Evolutionary conservation across 306 rosid genomes (phyloP), one percentile per base, ranked within the genome.

Genomic region (Lathyrus oleraceus): DNA sequence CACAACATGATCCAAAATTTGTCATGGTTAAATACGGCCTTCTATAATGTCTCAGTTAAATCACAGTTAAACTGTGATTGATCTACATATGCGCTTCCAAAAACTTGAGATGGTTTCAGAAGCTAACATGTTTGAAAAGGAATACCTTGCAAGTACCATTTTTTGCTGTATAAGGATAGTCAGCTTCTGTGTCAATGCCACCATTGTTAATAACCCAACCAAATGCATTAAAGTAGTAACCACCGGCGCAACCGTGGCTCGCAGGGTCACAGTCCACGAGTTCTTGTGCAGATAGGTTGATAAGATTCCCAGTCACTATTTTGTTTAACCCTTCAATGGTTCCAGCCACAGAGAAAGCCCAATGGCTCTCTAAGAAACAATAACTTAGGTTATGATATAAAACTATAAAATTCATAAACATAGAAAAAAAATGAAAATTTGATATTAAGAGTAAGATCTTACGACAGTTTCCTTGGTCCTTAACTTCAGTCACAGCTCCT

Each of bases 251-350:
- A 10, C 89, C 96, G 0, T 79, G 0, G 66, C 88, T 82, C 14
- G 77, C 79, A 43, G 82, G 48, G 75, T 84, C 91, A 79, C 96
- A 90, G 58, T 90, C 91, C 54, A 90, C 69, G 8, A 90, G 81
- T 69, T 87, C 71, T 84, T 90, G 96, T 4, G 76, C 88, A 0
- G 96, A 87, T 17, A 90, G 82, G 56, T 68, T 71, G 15, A 84
- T 49, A 30, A 90, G 96, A 66, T 81, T 74, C 11, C 89, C 83
- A 0, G 78, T 85, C n/a, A 64, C 80, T 58, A 90, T 73, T 44
- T 89, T 81, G 30, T 87, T 89, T 71, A 87, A 44, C 70, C 96
- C 96, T 79, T 90, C 96, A 2, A 87, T 82, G 42, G 89, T 88
- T 57, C 88, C 96, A 0, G 81, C 78, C 5, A 81, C 61, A 4